Evolutionary conservation across 352 stramenopile genomes (phyloP).

Genomic region (Thraustochytrium striatum): DNA sequence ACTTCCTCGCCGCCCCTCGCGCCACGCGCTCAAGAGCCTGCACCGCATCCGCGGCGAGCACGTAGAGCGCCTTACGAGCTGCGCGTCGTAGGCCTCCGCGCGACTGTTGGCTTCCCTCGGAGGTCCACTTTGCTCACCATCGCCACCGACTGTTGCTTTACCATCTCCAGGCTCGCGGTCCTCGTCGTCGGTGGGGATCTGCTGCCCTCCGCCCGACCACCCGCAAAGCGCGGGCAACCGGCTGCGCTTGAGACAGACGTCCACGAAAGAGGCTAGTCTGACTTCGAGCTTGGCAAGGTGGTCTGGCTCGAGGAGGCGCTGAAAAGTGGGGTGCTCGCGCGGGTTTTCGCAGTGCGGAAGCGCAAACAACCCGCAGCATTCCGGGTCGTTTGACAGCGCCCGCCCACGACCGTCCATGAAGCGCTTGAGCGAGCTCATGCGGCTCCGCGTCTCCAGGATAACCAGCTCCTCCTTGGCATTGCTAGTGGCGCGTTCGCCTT

Average conservation of each 20-base stretch:
- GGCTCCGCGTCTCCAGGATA: neutral
- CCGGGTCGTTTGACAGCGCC: neutral
- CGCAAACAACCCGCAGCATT: conserved; percentile 9
- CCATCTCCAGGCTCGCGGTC: no score
- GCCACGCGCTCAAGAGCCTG: no score
- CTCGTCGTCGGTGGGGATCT: no score
- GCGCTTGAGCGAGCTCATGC: conserved; percentile 8
- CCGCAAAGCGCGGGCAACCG: neutral
- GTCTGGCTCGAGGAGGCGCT: neutral
- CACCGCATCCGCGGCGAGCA: no score
- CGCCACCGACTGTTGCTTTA: no score
- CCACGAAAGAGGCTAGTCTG: neutral
- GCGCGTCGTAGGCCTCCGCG: no score
- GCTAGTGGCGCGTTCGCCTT: neutral
- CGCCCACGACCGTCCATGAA: conserved; percentile 22
- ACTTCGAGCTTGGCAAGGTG: neutral
- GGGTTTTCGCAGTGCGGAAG: conserved; percentile 24
- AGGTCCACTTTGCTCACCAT: no score
- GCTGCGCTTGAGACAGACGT: neutral
- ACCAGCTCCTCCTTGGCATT: neutral
- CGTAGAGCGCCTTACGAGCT: no score
- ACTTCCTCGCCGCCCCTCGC: no score
- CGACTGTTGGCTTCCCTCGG: no score
- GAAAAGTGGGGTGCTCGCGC: neutral
- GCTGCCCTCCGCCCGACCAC: neutral